Percentiles rank a stretch among this genome's conserved stretches.
These are phyloP conservation scores for Suillus hirtellus DNA, from an alignment of 768 basidiomycete genomes.

Conservation along the genomic window DNA sequence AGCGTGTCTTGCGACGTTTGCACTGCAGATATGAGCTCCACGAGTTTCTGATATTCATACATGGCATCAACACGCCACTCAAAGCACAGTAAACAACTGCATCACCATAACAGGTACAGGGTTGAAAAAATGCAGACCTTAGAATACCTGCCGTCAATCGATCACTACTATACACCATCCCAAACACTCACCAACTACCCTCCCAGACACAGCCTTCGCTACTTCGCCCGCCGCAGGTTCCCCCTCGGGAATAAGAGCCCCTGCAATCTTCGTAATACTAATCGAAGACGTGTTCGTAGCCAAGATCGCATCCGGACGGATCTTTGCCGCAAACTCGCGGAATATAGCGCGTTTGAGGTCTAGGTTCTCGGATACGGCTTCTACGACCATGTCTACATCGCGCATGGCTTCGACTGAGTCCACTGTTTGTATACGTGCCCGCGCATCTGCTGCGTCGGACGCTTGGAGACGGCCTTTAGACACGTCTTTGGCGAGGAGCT, in stretches of 20 bases:
- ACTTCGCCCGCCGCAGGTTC: constrained; percentile 57
- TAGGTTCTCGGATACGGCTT: constrained; percentile 90
- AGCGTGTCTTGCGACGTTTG: constrained; percentile 84
- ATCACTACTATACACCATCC: background rate
- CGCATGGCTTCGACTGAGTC: constrained; percentile 60
- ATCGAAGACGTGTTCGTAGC: constrained; percentile 95
- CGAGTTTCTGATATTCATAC: constrained; percentile 63
- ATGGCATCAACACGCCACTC: background rate
- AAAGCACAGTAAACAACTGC: background rate
- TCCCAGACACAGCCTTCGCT: constrained; percentile 62
- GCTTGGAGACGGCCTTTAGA: constrained; percentile 73
- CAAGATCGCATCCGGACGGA: constrained; percentile 75
- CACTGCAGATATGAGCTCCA: constrained; percentile 92
- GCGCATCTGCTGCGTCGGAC: constrained; percentile 72
- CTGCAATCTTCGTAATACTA: constrained; percentile 92
- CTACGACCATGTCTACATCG: constrained; percentile 90
- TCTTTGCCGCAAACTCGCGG: constrained; percentile 59
- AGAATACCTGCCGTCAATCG: constrained; percentile 5
- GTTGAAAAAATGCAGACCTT: constrained; percentile 93
- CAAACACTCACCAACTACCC: constrained; percentile 72
- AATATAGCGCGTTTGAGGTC: constrained; percentile 81
- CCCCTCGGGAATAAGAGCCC: constrained; percentile 65
- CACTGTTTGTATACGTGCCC: constrained; percentile 63
- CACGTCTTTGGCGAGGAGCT: constrained; percentile 86
- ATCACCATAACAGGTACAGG: constrained; percentile 94